A percentile compares a stretch with the other conserved stretches of the same genome.
Conservation (phyloP, 257 asterid genomes). For the Verbena officinalis region DNA sequence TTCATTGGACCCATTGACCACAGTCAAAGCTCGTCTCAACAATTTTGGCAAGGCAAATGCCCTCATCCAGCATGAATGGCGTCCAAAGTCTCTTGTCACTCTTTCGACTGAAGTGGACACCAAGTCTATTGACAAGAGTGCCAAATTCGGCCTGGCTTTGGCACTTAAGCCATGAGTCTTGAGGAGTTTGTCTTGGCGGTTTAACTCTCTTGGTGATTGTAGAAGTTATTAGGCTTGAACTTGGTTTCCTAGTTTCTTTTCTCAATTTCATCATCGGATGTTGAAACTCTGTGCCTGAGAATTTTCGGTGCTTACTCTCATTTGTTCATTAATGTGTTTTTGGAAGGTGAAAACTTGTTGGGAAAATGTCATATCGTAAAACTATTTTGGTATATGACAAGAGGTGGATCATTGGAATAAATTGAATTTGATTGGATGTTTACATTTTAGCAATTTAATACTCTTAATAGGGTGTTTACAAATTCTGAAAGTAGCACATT, state of each 20-base stretch:
- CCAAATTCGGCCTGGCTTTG: slow-evolving; percentile 64
- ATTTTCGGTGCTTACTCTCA: not conserved
- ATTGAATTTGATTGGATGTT: slow-evolving; percentile 9
- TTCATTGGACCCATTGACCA: slow-evolving; percentile 50
- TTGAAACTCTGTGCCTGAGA: slow-evolving; percentile 25
- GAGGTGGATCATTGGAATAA: slow-evolving; percentile 2
- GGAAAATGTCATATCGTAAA: slow-evolving; percentile 7
- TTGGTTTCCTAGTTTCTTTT: slow-evolving; percentile 15
- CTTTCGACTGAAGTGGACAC: slow-evolving; percentile 56
- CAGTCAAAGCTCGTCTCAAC: slow-evolving; percentile 54
- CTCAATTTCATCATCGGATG: too few relatives aligned
- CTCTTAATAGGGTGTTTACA: too few relatives aligned
- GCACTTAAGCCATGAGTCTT: slow-evolving; percentile 54
- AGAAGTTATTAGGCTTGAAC: slow-evolving; percentile 19
- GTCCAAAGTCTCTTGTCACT: slow-evolving; percentile 58
- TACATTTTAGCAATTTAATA: too few relatives aligned
- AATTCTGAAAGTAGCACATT: too few relatives aligned
- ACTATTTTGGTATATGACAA: slow-evolving; percentile 16
- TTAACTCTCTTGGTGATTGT: slow-evolving; percentile 7
- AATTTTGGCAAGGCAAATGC: slow-evolving; percentile 60
- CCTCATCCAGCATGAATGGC: slow-evolving; percentile 65
- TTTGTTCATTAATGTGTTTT: too few relatives aligned
- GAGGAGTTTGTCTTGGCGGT: not conserved
- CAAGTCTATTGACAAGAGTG: slow-evolving; percentile 54
- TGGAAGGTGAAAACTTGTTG: not conserved